These are phyloP conservation scores for Pythium volutum DNA, from an alignment of 352 stramenopile genomes.

Conservation along the genomic window DNA sequence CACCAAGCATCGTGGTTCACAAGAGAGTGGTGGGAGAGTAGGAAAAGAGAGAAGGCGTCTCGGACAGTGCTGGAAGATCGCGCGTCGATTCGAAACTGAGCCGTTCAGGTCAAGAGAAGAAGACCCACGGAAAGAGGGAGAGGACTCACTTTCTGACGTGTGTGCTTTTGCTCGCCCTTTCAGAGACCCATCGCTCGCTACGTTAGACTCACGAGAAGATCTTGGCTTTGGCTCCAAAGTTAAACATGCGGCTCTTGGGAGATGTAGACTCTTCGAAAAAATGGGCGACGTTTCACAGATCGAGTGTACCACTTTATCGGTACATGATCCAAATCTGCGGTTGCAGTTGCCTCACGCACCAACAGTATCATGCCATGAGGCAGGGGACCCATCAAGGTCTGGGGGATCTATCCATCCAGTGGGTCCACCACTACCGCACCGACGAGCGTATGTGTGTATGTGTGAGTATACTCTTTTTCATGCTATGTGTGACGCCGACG, in stretches of 20 bases:
- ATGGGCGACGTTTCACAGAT: constrained; percentile 17
- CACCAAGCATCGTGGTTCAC: constrained; percentile 18
- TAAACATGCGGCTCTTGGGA: constrained; percentile 3
- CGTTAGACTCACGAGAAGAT: constrained; percentile 8
- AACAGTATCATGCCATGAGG: too few relatives aligned
- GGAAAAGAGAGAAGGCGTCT: constrained; percentile 2
- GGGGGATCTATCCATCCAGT: too few relatives aligned
- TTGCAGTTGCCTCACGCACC: too few relatives aligned
- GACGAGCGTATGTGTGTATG: neutral
- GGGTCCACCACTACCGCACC: too few relatives aligned
- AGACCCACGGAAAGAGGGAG: too few relatives aligned
- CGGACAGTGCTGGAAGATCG: constrained; percentile 20
- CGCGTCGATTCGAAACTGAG: constrained; percentile 28
- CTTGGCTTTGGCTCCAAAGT: constrained; percentile 21
- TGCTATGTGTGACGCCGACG: constrained; percentile 4
- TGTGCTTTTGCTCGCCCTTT: neutral
- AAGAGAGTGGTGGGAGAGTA: neutral
- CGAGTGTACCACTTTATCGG: constrained; percentile 8
- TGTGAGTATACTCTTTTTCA: constrained; percentile 6
- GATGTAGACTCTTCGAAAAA: constrained; percentile 7
- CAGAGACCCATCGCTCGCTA: neutral
- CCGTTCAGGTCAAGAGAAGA: neutral
- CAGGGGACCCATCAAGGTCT: too few relatives aligned
- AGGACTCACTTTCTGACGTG: neutral
- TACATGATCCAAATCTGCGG: neutral